A percentile compares a stretch with the other conserved stretches of the same genome.
Evolutionary conservation across 2,329 filamentous ascomycete genomes (phyloP).

Genomic region (Cladosporium sp.): DNA sequence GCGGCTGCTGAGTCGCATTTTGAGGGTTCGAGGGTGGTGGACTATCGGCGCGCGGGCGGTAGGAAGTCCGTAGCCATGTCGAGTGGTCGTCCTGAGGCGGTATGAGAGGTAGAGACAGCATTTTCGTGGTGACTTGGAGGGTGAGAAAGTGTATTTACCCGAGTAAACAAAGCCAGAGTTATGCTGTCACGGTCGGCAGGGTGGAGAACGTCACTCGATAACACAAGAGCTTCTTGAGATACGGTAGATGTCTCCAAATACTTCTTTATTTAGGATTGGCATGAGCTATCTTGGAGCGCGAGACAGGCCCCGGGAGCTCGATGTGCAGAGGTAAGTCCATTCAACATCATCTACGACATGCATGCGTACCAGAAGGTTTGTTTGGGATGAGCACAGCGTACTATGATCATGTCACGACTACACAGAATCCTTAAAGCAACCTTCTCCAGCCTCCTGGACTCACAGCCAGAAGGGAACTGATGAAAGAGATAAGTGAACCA

Average conservation of each 20-base stretch:
- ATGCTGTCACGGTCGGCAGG: not conserved
- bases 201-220: too few species aligned
- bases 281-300: too few species aligned
- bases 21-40: conserved; percentile 26
- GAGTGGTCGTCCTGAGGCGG: conserved; percentile 27
- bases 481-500: not conserved
- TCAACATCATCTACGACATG: too few species aligned
- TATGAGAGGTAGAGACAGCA: conserved; percentile 32
- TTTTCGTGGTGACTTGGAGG: conserved; percentile 10
- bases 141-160: not conserved
- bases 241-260: too few species aligned
- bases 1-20: conserved; percentile 19
- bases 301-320: too few species aligned
- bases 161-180: not conserved
- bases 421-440: not conserved
- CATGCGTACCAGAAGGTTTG: too few species aligned
- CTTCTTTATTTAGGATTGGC: too few species aligned
- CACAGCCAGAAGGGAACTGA: not conserved
- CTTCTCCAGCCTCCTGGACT: conserved; percentile 3
- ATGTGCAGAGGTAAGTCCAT: too few species aligned
- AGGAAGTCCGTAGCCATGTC: not conserved
- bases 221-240: too few species aligned
- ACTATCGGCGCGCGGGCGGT: conserved; percentile 10
- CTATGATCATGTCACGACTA: not conserved
- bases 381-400: too few species aligned